Base-by-base conservation (phyloP, 2,329 filamentous ascomycete species). In the Sporothrix inflata region DNA sequence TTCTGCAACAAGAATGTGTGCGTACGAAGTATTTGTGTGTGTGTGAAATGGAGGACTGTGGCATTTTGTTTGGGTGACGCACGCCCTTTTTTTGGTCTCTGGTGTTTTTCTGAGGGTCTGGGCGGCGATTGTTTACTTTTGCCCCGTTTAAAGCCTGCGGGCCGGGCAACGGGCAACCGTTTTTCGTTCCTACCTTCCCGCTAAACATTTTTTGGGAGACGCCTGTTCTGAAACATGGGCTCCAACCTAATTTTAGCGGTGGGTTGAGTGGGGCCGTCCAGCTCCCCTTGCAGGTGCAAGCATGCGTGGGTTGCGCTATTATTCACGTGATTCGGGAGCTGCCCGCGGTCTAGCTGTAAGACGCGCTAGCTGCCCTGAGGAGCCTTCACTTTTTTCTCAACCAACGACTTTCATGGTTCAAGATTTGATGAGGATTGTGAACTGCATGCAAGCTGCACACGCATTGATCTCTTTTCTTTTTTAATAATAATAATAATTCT, bases 101-200 rank as follows among this genome's bases (percentile, higher is more conserved):
- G 8, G 12, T 63, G 16, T 27, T 3, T 19, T 27, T 47, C 3
- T 63, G 60, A 42, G 21, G 38, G 63, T 51, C 61, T 49, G 45
- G 45, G 63, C 66, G 49, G 34, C 34, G 66, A 69, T 69, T 69
- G 66, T 69, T 69, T 69, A 69, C 66, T 42, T 69, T 55, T 55
- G 47, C 21, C 66, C 49, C 66, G 47, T 55, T 57, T 40, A 16
- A 24, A 42, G n/a, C 27, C 65, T 67, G 65, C 65, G 65, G 65
- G 65, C 65, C 66, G 66, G 49, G 66, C 66, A 69, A 69, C 66
- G 66, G 47, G 21, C 66, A 57, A 55, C 66, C 66, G 65, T 38
- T 68, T 12, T 19, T 40, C 49, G n/a, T 53, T 51, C 30, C 47
- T 51, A 24, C 1, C 42, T n/a, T 19, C 24, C 42, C 42, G 42